Percentiles rank a stretch among this genome's conserved stretches.
Evolutionary conservation across 2,329 filamentous ascomycete genomes (phyloP).

Genomic region (Alternaria hordeiaustralica): DNA sequence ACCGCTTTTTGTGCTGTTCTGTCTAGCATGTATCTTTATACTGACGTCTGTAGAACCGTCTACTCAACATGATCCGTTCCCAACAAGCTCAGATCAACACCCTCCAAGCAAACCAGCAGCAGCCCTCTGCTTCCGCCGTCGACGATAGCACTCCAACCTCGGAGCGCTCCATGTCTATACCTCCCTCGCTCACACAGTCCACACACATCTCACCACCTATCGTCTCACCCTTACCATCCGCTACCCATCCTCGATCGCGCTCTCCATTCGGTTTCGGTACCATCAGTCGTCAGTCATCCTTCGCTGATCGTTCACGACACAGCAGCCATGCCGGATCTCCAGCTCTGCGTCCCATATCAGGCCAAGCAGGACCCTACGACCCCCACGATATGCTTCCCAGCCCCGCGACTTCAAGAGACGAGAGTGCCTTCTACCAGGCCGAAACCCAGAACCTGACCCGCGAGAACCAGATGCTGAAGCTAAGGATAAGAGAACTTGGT

Average conservation of each 20-base stretch:
- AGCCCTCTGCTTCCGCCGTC: constrained; percentile 53
- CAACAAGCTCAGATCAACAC: constrained; percentile 75
- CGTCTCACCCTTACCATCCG: constrained; percentile 50
- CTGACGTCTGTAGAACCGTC: constrained; percentile 64
- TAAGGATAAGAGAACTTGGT: constrained; percentile 77
- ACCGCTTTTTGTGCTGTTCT: neutral
- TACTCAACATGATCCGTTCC: constrained; percentile 76
- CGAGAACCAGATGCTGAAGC: constrained; percentile 83
- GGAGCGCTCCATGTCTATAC: constrained; percentile 54
- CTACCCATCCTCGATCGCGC: constrained; percentile 54
- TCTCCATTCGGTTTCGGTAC: constrained; percentile 43
- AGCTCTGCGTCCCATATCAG: constrained; percentile 62
- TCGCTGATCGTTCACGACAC: constrained; percentile 44
- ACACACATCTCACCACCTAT: constrained; percentile 38
- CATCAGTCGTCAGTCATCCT: constrained; percentile 55
- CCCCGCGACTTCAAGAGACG: constrained; percentile 61
- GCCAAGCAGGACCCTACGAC: constrained; percentile 35
- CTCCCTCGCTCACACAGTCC: constrained; percentile 33
- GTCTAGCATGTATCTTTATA: neutral
- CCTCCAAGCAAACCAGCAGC: constrained; percentile 54
- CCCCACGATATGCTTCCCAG: constrained; percentile 70
- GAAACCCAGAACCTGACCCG: constrained; percentile 79
- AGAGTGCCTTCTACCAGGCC: constrained; percentile 80
- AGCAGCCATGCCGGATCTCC: constrained; percentile 53
- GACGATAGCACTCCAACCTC: constrained; percentile 61